phyloP scores from a whole-genome alignment of 345 rosid genomes.

The Eucalyptus pumila region DNA sequence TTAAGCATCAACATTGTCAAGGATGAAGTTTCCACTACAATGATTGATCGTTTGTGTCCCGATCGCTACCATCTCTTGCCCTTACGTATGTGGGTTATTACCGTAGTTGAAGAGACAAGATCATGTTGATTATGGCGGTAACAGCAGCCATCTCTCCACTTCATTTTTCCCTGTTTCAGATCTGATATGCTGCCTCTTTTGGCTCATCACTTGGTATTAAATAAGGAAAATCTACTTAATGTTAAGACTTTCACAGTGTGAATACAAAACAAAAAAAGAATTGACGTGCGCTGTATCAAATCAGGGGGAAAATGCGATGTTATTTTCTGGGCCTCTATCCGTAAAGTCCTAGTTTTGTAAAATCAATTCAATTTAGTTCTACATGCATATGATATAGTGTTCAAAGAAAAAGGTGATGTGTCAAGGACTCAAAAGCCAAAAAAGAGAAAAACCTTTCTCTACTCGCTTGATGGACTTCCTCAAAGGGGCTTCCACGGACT shows the following conservation, averaged over 20 bases:
- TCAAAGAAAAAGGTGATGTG: not conserved
- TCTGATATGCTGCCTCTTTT: not conserved
- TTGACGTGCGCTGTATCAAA: too few relatives aligned
- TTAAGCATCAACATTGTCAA: too few relatives aligned
- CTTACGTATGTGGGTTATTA: too few relatives aligned
- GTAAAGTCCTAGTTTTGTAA: not conserved
- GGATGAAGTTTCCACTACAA: not conserved
- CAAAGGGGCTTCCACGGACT: not conserved
- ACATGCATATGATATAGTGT: not conserved
- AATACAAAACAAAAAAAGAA: too few relatives aligned
- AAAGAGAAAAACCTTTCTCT: not conserved
- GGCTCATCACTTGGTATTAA: not conserved
- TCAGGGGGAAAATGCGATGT: not conserved
- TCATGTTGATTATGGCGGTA: not conserved
- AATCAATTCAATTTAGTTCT: not conserved
- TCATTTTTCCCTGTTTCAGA: not conserved
- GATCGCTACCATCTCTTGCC: not conserved
- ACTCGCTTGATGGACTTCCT: not conserved
- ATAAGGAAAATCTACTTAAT: not conserved
- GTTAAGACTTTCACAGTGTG: not conserved
- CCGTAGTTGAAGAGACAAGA: not conserved
- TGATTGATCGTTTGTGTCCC: not conserved
- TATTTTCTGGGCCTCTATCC: not conserved
- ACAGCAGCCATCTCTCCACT: rapidly evolving
- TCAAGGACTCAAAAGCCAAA: not conserved